Base-by-base conservation (phyloP, 345 rosid species). In the Salix dunnii region DNA sequence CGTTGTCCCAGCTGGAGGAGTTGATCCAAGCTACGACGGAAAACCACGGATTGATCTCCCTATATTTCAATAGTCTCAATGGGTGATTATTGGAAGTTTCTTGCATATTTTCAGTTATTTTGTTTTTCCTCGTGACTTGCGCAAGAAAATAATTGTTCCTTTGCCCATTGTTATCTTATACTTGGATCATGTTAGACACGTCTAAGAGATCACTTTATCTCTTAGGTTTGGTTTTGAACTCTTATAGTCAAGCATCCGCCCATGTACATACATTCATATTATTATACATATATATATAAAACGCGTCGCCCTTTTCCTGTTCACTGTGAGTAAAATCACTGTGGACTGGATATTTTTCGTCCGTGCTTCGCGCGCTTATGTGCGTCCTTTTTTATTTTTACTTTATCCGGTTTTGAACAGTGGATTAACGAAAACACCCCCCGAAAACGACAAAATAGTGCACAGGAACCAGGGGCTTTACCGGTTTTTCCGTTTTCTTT, bases 11-110 rank as follows among this genome's bases (percentile, higher is more conserved):
- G 86, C 74, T 14, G 89, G 83, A 75, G 93, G 84, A 80, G 83
- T 74, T 62, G 83, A 81, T 74, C 60, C 61, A 14, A 76, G 74
- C 81, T 53, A 78, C 10, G 85, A 85, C 33, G 78, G 35, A 74
- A 89, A 81, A 79, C 77, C 82, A 28, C 88, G 75, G 83, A 91
- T 82, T 61, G 96, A 95, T 80, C 94, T 95, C 80, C 99, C 98
- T 27, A 74, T 95, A 82, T 89, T 74, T 71, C 89, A 71, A 30
- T 86, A 82, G 80, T 68, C 30, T 21, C 74, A 35, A 21, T 58
- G 43, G 14, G 67, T 33, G 25, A 30, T 21, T 14, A 73, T 18
- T n/a, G 11, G 64, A 21, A 48, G 27, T 21, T 51, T 35, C 18
- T 23, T 13, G 18, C 46, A 31, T 55, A 12, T 48, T 77, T 38